Percentiles rank a stretch among this genome's conserved stretches.
Conservation (phyloP, 345 rosid genomes). For the Bruguiera parviflora region DNA sequence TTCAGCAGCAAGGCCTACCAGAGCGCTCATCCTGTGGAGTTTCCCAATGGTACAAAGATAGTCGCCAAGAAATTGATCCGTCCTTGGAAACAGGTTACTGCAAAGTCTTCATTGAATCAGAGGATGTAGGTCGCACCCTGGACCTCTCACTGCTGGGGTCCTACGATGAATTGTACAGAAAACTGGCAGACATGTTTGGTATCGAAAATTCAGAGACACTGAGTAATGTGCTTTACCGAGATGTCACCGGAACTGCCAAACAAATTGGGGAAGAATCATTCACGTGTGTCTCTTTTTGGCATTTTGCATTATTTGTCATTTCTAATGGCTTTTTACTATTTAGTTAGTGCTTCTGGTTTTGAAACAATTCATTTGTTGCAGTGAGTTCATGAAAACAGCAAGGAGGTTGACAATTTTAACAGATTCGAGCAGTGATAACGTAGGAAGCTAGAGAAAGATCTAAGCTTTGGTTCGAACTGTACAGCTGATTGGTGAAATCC, state of each 20-base stretch:
- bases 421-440: slow-evolving; percentile 48
- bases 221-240: slow-evolving; percentile 39
- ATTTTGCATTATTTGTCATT: not conserved
- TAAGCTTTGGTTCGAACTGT: slow-evolving; percentile 33
- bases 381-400: slow-evolving; percentile 47
- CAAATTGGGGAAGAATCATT: slow-evolving; percentile 46
- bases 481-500: slow-evolving; percentile 35
- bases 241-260: slow-evolving; percentile 38
- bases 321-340: not conserved
- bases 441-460: slow-evolving; percentile 35
- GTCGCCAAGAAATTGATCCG: slow-evolving; percentile 32
- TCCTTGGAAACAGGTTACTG: slow-evolving; percentile 42
- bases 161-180: slow-evolving; percentile 42
- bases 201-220: slow-evolving; percentile 34
- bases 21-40: slow-evolving; percentile 32
- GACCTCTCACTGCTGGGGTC: slow-evolving; percentile 45
- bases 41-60: slow-evolving; percentile 34
- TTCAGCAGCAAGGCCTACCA: slow-evolving; percentile 30
- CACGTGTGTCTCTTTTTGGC: slow-evolving; percentile 29
- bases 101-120: slow-evolving; percentile 58
- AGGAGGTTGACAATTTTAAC: slow-evolving; percentile 51
- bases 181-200: slow-evolving; percentile 48
- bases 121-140: slow-evolving; percentile 53
- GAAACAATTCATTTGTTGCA: slow-evolving; percentile 24
- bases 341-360: no score